Evolutionary conservation across 2,329 filamentous ascomycete genomes (phyloP).

Genomic region (Aspergillus viridinutans): DNA sequence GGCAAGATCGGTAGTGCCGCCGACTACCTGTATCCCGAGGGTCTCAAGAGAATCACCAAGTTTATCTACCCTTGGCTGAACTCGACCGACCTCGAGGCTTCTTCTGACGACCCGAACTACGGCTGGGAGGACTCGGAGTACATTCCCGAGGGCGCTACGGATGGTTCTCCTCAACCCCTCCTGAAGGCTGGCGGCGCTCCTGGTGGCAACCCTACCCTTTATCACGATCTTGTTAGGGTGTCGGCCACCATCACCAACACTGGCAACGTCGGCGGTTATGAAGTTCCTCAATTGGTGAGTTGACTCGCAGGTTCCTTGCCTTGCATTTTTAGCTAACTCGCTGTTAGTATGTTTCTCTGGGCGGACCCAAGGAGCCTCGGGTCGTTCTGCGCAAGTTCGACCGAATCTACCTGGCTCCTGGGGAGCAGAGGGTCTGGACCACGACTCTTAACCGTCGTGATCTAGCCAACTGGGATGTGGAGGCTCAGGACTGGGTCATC

Average conservation of each 20-base stretch:
- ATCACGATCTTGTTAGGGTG: slow-evolving; percentile 48
- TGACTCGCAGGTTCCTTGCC: neutral
- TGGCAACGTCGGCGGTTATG: slow-evolving; percentile 46
- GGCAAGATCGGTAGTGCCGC: slow-evolving; percentile 47
- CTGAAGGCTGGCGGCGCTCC: slow-evolving; percentile 55
- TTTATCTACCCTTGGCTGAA: slow-evolving; percentile 66
- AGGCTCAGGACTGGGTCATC: slow-evolving; percentile 77
- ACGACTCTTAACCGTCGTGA: slow-evolving; percentile 73
- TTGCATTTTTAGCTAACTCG: slow-evolving; percentile 4
- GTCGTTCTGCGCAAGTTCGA: slow-evolving; percentile 75
- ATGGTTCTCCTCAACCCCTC: slow-evolving; percentile 53
- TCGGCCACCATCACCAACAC: slow-evolving; percentile 50
- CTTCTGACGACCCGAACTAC: slow-evolving; percentile 53
- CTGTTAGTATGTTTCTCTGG: slow-evolving; percentile 66
- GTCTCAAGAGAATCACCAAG: slow-evolving; percentile 45
- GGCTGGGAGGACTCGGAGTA: slow-evolving; percentile 48
- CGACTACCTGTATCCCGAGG: slow-evolving; percentile 54
- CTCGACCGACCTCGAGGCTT: slow-evolving; percentile 50
- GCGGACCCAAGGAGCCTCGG: slow-evolving; percentile 66
- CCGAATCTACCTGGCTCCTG: slow-evolving; percentile 66
- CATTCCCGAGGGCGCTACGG: slow-evolving; percentile 48
- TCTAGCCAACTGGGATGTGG: slow-evolving; percentile 79
- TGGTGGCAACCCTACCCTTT: slow-evolving; percentile 57
- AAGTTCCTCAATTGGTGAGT: slow-evolving; percentile 50
- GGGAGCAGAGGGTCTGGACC: slow-evolving; percentile 62